These are phyloP conservation scores for Neonectria neomacrospora DNA, from an alignment of 2,329 filamentous ascomycete genomes.

Conservation along the genomic window DNA sequence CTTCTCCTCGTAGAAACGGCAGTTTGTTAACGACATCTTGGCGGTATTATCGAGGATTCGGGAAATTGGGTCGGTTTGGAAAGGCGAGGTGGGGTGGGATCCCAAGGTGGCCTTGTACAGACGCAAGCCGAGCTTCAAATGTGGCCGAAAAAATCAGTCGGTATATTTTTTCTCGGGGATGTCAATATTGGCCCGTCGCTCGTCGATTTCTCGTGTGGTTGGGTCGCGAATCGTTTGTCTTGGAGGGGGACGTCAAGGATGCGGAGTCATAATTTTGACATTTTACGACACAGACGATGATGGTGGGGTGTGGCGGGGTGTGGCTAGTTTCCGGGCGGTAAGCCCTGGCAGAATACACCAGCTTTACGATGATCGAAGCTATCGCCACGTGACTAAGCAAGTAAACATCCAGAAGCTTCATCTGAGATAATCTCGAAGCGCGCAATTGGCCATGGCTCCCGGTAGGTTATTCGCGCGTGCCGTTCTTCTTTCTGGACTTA, in stretches of 20 bases:
- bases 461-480: slow-evolving; percentile 45
- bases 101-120: slow-evolving; percentile 41
- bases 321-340: slow-evolving; percentile 48
- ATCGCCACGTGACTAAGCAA: slow-evolving; percentile 52
- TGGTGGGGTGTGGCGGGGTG: slow-evolving; percentile 56
- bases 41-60: slow-evolving; percentile 54
- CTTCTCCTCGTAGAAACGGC: slow-evolving; percentile 97
- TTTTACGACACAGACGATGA: slow-evolving; percentile 51
- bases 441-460: slow-evolving; percentile 53
- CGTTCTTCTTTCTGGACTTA: neutral
- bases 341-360: slow-evolving; percentile 45
- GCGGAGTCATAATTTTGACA: slow-evolving; percentile 59
- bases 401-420: slow-evolving; percentile 51
- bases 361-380: slow-evolving; percentile 31
- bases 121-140: slow-evolving; percentile 35
- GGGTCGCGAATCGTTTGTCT: slow-evolving; percentile 41
- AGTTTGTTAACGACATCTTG: slow-evolving; percentile 95
- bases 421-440: slow-evolving; percentile 31
- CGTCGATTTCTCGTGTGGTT: slow-evolving; percentile 34
- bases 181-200: slow-evolving; percentile 20
- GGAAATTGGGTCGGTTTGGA: slow-evolving; percentile 39
- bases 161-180: slow-evolving; percentile 11
- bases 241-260: slow-evolving; percentile 37
- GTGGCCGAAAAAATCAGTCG: slow-evolving; percentile 25
- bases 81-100: slow-evolving; percentile 48